Base-by-base conservation (phyloP, 2,329 filamentous ascomycete genomes). In the Penicillium glabrum region DNA sequence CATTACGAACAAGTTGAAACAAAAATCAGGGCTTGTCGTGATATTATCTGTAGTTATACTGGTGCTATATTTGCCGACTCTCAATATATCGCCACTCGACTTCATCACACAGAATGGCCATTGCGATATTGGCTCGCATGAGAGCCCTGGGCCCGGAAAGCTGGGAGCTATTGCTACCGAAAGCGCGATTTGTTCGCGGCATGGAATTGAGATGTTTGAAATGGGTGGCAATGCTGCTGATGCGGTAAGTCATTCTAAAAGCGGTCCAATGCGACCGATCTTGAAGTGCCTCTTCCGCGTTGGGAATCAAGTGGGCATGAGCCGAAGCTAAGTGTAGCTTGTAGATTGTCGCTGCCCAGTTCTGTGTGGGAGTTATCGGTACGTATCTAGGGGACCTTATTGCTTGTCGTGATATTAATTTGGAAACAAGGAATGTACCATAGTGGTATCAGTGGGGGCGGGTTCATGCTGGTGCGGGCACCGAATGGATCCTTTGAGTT, bases 371-470 rank as follows among this genome's bases (percentile, higher is more conserved):
- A 6, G 87, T 90, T 7, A 82, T 89, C 45, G 88, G 81, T 78
- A 68, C 66, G 72, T 68, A 13, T 5, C 7, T 6, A 29, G 16
- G 14, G 13, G 8, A 5, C 21, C 13, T 5, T 16, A 3, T 7
- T 5, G 4, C 9, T 16, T 19, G 3, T 6, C 5, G 10, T 24
- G 9, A 23, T 43, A n/a, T 19, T 51, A n/a, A 51, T 10, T 14
- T 60, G 21, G 9, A 9, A 23, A 10, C 19, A n/a, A 81, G 79
- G 83, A 54, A 90, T 90, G 86, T 90, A 91, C 65, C 89, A 93
- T 71, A 80, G 77, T 41, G 93, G 93, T 16, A 89, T 97, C 57
- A 93, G 90, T 21, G 93, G 93, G 7, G 93, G 93, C 41, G 93
- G 93, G 2, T 98, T 98, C 75, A 89, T 92, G 82, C 80, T 96